Evolutionary conservation across 257 asterid genomes (phyloP).

Genomic region (Solanum piurae): DNA sequence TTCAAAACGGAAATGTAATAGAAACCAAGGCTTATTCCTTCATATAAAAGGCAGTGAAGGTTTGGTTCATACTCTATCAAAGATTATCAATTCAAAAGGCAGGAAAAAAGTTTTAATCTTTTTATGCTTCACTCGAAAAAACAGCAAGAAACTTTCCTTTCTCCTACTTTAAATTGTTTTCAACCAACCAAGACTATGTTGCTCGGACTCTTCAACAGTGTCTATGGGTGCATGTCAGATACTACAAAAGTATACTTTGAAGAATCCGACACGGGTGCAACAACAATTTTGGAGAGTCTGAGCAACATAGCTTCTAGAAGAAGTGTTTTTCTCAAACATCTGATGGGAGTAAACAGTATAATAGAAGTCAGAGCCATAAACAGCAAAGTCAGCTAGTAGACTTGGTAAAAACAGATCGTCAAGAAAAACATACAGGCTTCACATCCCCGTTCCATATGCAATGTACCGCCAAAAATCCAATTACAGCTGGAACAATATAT

Average conservation of each 20-base stretch:
- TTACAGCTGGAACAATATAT: conserved; percentile 91
- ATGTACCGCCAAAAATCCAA: conserved; percentile 84
- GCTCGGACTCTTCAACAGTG: no score
- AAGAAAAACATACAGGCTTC: conserved; percentile 52
- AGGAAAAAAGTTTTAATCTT: background rate
- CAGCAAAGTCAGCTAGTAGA: background rate
- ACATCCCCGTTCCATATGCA: conserved; percentile 86
- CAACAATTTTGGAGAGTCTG: no score
- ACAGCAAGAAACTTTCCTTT: background rate
- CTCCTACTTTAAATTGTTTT: background rate
- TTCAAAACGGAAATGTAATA: background rate
- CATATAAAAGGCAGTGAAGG: background rate
- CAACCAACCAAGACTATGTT: background rate
- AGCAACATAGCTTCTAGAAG: no score
- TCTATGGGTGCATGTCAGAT: no score
- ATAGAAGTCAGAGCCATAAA: background rate
- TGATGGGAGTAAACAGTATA: background rate
- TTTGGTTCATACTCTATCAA: background rate
- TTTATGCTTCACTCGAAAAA: background rate
- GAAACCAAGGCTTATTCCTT: background rate
- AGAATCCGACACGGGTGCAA: no score
- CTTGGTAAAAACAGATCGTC: background rate
- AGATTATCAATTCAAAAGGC: background rate
- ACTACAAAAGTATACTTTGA: no score
- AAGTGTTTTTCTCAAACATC: no score